These are phyloP conservation scores for Xerocomellus dryophilus DNA, from an alignment of 768 basidiomycete genomes.

Conservation along the genomic window DNA sequence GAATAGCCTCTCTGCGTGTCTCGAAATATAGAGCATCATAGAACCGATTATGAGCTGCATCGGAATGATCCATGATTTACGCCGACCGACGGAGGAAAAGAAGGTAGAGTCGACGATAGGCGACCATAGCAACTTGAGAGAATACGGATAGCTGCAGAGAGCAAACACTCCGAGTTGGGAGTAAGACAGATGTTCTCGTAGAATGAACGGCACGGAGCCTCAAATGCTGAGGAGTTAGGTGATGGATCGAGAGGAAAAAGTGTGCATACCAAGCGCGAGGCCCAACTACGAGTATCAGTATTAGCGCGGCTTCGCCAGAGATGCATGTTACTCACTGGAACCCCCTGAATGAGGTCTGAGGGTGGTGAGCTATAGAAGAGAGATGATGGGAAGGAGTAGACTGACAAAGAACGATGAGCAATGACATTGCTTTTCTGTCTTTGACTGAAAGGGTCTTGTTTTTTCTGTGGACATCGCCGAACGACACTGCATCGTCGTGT, in stretches of 20 bases:
- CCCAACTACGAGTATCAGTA: constrained; percentile 52
- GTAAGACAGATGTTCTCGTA: constrained; percentile 93
- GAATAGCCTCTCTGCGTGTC: constrained; percentile 71
- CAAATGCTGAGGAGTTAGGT: constrained; percentile 6
- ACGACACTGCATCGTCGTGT: constrained; percentile 36
- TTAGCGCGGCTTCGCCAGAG: constrained; percentile 12
- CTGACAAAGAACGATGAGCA: constrained; percentile 87
- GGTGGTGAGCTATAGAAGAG: constrained; percentile 15
- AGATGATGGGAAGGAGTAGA: constrained; percentile 17
- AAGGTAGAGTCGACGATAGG: constrained; percentile 95
- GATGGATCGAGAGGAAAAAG: background rate
- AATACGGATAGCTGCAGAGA: constrained; percentile 91
- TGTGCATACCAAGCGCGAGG: constrained; percentile 72
- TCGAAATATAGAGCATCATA: constrained; percentile 75
- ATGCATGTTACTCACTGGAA: constrained; percentile 62
- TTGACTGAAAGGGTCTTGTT: constrained; percentile 58
- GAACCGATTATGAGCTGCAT: constrained; percentile 90
- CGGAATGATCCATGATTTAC: constrained; percentile 99
- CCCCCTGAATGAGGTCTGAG: constrained; percentile 78
- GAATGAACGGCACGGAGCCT: constrained; percentile 96
- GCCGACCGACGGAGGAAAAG: constrained; percentile 76
- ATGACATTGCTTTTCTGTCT: constrained; percentile 81
- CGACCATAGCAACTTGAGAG: constrained; percentile 95
- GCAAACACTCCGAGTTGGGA: constrained; percentile 95
- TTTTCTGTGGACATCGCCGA: constrained; percentile 33